phyloP scores from a whole-genome alignment of 2,329 filamentous ascomycete species.

The Trichoderma asperellum region DNA sequence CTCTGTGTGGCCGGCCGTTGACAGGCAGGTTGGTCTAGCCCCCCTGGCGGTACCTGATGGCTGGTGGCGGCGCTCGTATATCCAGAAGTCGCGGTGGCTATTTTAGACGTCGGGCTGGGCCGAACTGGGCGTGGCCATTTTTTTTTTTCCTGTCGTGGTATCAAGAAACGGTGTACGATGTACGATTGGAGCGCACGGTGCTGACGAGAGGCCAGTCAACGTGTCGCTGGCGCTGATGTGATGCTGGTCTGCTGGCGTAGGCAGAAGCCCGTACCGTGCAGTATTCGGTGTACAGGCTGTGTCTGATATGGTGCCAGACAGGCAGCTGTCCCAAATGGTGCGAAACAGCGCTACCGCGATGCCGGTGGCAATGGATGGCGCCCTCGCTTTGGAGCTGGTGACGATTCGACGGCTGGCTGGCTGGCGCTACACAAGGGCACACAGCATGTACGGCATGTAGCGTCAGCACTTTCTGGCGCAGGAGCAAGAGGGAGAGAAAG shows the following conservation, averaged over 20 bases:
- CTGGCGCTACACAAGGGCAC: slow-evolving; percentile 25
- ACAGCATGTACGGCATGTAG: background rate
- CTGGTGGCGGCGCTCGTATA: slow-evolving; percentile 13
- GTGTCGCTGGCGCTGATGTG: slow-evolving; percentile 14
- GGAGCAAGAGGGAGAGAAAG: slow-evolving; percentile 1
- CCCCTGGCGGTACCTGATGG: slow-evolving; percentile 12
- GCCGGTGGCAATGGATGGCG: slow-evolving; percentile 15
- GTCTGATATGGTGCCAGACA: background rate
- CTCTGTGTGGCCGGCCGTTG: slow-evolving; percentile 14
- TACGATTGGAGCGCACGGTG: slow-evolving; percentile 1
- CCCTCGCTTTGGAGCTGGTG: slow-evolving; percentile 13
- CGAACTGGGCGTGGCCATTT: slow-evolving; percentile 21
- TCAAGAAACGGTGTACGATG: slow-evolving; percentile 10
- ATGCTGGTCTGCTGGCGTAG: background rate
- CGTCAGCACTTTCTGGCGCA: background rate
- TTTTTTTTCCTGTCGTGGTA: background rate
- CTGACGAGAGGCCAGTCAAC: slow-evolving; percentile 7
- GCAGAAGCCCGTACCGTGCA: background rate
- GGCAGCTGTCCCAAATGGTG: background rate
- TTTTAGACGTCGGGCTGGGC: slow-evolving; percentile 27
- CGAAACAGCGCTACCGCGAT: background rate
- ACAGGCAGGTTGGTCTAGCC: slow-evolving; percentile 3
- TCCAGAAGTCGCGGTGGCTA: slow-evolving; percentile 17
- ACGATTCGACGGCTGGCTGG: slow-evolving; percentile 14
- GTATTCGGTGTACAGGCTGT: background rate